These are phyloP conservation scores for Sugiyamaella smithiae DNA, from an alignment of 805 yeast species.

Conservation along the genomic window DNA sequence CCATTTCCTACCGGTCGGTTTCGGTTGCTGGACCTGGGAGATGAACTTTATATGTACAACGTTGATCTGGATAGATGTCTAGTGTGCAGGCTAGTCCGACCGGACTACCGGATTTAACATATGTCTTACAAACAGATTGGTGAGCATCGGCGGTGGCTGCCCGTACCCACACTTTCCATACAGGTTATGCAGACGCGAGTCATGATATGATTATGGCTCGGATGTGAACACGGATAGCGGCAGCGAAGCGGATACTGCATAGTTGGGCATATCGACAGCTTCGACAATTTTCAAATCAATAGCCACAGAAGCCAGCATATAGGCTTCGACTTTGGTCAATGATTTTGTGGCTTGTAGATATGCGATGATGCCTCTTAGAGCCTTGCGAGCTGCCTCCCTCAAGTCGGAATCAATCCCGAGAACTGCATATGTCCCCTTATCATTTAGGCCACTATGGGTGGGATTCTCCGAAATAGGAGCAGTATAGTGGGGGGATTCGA, in stretches of 20 bases:
- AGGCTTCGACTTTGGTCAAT: conserved; percentile 14
- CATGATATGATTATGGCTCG: neutral
- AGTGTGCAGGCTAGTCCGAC: conserved; percentile 1
- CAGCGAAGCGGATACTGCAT: conserved; percentile 13
- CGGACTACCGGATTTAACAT: conserved; percentile 6
- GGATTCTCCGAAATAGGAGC: neutral
- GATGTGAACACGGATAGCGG: conserved; percentile 14
- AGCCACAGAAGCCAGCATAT: conserved; percentile 16
- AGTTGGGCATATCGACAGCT: conserved; percentile 18
- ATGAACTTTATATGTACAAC: neutral
- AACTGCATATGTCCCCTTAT: conserved; percentile 15
- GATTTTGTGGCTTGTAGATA: conserved; percentile 9
- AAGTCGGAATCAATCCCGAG: conserved; percentile 15
- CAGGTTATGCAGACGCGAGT: no score
- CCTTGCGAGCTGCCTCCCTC: conserved; percentile 13
- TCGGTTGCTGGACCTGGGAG: neutral
- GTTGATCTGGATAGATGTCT: neutral
- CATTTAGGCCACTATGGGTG: neutral
- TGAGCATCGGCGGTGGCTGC: neutral
- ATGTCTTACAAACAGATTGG: no score
- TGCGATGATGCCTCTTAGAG: conserved; percentile 10
- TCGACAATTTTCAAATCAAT: conserved; percentile 17
- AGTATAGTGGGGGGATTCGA: conserved; percentile 12
- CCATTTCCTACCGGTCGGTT: neutral
- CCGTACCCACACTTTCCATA: neutral